These are phyloP conservation scores for Suillus bovinus DNA, from an alignment of 768 basidiomycete genomes.

Conservation along the genomic window DNA sequence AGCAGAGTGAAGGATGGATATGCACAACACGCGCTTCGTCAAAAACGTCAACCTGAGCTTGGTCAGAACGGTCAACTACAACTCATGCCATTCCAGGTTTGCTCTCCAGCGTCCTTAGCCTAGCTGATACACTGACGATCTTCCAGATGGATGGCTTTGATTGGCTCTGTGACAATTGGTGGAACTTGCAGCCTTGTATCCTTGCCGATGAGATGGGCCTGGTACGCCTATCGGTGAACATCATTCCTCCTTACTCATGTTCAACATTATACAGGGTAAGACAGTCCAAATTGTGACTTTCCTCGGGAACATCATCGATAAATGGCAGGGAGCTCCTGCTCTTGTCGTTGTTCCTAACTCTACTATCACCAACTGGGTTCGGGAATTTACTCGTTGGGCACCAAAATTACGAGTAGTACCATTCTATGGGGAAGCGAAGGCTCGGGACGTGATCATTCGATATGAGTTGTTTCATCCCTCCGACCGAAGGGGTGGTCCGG, in stretches of 20 bases:
- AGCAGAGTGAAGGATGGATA: slow-evolving; percentile 59
- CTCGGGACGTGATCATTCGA: slow-evolving; percentile 76
- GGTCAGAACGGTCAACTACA: slow-evolving; percentile 63
- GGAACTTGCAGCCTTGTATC: slow-evolving; percentile 80
- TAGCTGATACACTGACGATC: slow-evolving; percentile 13
- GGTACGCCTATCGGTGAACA: slow-evolving; percentile 40
- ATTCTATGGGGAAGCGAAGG: slow-evolving; percentile 78
- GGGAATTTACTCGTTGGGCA: slow-evolving; percentile 84
- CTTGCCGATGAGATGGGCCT: slow-evolving; percentile 98
- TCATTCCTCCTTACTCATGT: slow-evolving; percentile 12
- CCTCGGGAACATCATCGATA: slow-evolving; percentile 61
- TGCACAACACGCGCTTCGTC: slow-evolving; percentile 43
- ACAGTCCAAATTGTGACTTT: slow-evolving; percentile 92
- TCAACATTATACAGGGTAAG: slow-evolving; percentile 57
- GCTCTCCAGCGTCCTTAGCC: slow-evolving; percentile 16
- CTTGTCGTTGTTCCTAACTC: slow-evolving; percentile 96
- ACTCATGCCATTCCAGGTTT: slow-evolving; percentile 87
- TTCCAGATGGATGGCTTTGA: slow-evolving; percentile 75
- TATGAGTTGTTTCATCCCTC: slow-evolving; percentile 76
- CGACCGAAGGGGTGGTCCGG: slow-evolving; percentile 41
- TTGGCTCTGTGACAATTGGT: slow-evolving; percentile 89
- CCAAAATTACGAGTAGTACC: slow-evolving; percentile 76
- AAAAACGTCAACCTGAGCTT: slow-evolving; percentile 57
- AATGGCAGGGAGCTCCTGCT: slow-evolving; percentile 68
- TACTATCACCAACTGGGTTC: slow-evolving; percentile 92